Evolutionary conservation across 1,284 basidiomycete species (phyloP).

Genomic region (Pseudozyma sp.): DNA sequence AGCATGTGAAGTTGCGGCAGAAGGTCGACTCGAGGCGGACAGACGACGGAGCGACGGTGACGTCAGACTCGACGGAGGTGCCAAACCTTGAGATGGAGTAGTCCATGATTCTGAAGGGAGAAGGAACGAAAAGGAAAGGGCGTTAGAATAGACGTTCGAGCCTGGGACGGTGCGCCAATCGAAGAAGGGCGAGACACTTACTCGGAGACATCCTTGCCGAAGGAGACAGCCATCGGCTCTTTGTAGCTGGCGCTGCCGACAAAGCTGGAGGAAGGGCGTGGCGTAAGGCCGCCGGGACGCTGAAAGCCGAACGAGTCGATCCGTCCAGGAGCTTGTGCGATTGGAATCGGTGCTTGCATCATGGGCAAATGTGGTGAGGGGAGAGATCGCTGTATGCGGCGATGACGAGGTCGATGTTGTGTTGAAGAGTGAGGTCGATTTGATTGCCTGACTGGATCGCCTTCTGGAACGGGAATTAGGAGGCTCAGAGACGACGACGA

Average conservation of each 20-base stretch:
- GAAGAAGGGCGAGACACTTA: constrained; percentile 33
- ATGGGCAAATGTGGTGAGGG: constrained; percentile 15
- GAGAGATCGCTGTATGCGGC: no score
- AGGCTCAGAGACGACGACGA: not conserved
- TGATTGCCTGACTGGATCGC: constrained; percentile 7
- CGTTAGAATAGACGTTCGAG: not conserved
- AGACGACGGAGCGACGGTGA: constrained; percentile 62
- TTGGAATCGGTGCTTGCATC: constrained; percentile 56
- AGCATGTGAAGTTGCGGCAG: constrained; percentile 68
- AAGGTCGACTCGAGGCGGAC: constrained; percentile 66
- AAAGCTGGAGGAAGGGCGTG: constrained; percentile 47
- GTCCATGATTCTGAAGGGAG: constrained; percentile 60
- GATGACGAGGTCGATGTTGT: not conserved
- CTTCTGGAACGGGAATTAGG: not conserved
- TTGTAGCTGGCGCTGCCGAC: constrained; percentile 59
- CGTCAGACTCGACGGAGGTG: constrained; percentile 64
- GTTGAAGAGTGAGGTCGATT: not conserved
- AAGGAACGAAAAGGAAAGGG: not conserved
- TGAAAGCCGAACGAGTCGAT: constrained; percentile 47
- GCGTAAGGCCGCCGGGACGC: constrained; percentile 47
- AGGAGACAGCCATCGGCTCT: constrained; percentile 64
- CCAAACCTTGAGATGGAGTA: constrained; percentile 64
- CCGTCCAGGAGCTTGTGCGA: constrained; percentile 35
- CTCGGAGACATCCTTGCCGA: constrained; percentile 66
- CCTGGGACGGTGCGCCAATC: not conserved